Evolutionary conservation across 2,329 filamentous ascomycete species (phyloP), one percentile per base, ranked within the genome.

Genomic region (Fusarium phyllophilum): DNA sequence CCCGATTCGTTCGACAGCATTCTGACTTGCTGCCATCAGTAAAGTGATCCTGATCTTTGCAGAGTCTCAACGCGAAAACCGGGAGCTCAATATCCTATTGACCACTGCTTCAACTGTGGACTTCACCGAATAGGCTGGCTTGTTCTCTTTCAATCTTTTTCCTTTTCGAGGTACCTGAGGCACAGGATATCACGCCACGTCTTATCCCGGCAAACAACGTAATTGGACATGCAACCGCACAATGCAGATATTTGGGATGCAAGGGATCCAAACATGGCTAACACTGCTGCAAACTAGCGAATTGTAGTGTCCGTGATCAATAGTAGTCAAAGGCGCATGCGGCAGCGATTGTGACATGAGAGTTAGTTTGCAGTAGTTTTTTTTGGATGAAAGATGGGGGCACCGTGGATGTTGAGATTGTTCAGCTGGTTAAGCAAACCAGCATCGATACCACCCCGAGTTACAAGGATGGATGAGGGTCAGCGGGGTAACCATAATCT

Each of bases 161-260:
- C 14, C 41, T 38, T 20, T 26, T 38, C 14, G 49, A 41, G 26
- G n/a, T 36, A 57, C 18, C 12, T 33, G 24, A 49, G 29, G 15
- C 26, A 29, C 20, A 31, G 24, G 20, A 52, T 20, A 57, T 68
- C 65, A 66, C 61, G 61, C 65, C 65, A 68, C 63, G 41, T 59
- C 65, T 52, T 34, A 42, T 36, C 54, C 33, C 34, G n/a, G 38
- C 20, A 48, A 38, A 51, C 44, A 34, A 58, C 33, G 22, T 17
- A 22, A 49, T 57, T 66, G 46, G 61, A 38, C 31, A 62, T 36
- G 29, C 22, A 54, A 34, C 39, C 18, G n/a, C 61, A 26, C 29
- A 44, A 68, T 66, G 45, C 52, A 42, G n/a, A 39, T 26, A 38
- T 38, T 18, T 39, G 34, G 39, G 52, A 58, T 18, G 45, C 33